phyloP scores from a whole-genome alignment of 2,329 filamentous ascomycete genomes.

The Cladosporium sp. region DNA sequence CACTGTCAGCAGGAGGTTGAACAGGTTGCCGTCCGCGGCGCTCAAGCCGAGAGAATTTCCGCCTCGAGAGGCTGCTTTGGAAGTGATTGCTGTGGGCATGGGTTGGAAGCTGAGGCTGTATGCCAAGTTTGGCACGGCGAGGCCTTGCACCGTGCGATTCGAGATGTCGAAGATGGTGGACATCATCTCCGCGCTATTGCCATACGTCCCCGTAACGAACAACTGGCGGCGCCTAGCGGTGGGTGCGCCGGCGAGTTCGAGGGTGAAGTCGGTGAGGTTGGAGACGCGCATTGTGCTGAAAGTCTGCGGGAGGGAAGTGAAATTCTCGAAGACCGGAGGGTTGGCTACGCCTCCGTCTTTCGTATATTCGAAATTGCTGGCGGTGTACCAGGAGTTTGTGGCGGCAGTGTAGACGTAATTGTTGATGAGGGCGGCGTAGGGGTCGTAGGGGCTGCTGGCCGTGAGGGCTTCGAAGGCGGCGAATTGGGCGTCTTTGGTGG shows the following conservation, averaged over 20 bases:
- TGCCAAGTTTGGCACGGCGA: conserved; percentile 19
- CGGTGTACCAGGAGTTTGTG: conserved; percentile 29
- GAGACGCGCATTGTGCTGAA: conserved; percentile 26
- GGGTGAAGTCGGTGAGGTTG: conserved; percentile 26
- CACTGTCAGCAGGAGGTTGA: conserved; percentile 23
- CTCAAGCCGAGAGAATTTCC: conserved; percentile 20
- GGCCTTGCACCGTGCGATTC: conserved; percentile 21
- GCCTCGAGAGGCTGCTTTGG: conserved; percentile 6
- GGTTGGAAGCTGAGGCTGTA: conserved; percentile 26
- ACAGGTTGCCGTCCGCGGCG: conserved; percentile 16
- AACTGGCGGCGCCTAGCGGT: conserved; percentile 20
- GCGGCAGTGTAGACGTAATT: conserved; percentile 21
- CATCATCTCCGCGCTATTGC: conserved; percentile 24
- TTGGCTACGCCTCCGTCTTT: too few relatives aligned
- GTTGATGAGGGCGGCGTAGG: conserved; percentile 26
- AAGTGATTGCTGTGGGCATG: conserved; percentile 22
- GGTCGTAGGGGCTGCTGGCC: conserved; percentile 23
- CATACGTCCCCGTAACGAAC: conserved; percentile 26
- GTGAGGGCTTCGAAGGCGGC: conserved; percentile 21
- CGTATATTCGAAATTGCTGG: too few relatives aligned
- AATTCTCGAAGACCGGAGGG: conserved; percentile 24
- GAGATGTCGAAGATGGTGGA: conserved; percentile 22
- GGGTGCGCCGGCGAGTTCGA: conserved; percentile 20
- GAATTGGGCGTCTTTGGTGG: conserved; percentile 39
- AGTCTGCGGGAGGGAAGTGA: conserved; percentile 24